Conservation (phyloP, 305 asterid species). For the Ilex paraguariensis region DNA sequence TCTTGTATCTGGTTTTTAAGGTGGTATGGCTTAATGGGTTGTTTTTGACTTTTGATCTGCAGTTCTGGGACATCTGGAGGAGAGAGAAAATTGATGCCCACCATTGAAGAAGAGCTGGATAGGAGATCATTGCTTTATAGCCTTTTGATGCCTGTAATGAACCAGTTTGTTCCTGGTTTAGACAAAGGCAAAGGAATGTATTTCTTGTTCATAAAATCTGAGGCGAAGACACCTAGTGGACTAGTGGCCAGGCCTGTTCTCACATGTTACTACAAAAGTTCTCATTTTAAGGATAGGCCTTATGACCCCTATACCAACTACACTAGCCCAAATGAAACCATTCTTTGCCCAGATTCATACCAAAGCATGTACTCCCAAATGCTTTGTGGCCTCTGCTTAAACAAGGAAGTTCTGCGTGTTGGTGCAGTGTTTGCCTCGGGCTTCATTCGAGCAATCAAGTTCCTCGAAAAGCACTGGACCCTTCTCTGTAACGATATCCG, state of each 20-base stretch:
- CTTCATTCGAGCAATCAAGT: conserved; percentile 19
- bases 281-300: conserved; percentile 25
- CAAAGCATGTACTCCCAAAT: conserved; percentile 27
- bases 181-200: conserved; percentile 34
- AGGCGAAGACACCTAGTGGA: conserved; percentile 25
- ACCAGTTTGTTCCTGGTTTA: conserved; percentile 22
- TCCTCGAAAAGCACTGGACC: conserved; percentile 20
- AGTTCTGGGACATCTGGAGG: conserved; percentile 14
- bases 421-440: conserved; percentile 24
- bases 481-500: conserved; percentile 17
- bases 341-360: conserved; percentile 19
- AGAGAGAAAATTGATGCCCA: conserved; percentile 10
- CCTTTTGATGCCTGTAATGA: conserved; percentile 1
- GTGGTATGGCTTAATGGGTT: neutral
- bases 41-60: neutral
- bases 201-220: conserved; percentile 26
- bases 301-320: conserved; percentile 16
- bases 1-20: too few species aligned
- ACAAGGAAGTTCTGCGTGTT: conserved; percentile 18
- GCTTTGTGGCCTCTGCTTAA: conserved; percentile 21
- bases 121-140: conserved; percentile 3
- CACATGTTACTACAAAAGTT: conserved; percentile 23
- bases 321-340: conserved; percentile 23
- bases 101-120: conserved; percentile 5
- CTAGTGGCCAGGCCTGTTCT: conserved; percentile 27